These are phyloP conservation scores for Allomyces arbusculus DNA, from an alignment of 192 early-diverging fungal species.

Conservation along the genomic window DNA sequence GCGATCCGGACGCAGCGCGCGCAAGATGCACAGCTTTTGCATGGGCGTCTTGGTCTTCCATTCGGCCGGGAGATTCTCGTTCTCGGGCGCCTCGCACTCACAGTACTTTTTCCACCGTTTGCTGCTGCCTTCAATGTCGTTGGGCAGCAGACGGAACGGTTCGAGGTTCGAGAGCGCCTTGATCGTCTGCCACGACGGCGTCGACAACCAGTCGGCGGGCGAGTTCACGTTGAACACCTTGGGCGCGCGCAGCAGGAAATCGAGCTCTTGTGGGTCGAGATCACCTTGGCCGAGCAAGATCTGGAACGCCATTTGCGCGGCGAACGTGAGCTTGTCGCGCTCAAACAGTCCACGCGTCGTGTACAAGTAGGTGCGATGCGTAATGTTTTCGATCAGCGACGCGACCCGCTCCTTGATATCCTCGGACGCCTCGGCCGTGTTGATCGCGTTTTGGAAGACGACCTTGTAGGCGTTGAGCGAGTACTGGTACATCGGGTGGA, in stretches of 20 bases:
- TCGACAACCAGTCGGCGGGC: constrained; percentile 13
- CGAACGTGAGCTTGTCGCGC: constrained; percentile 72
- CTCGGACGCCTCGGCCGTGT: constrained; percentile 32
- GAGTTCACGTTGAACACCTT: constrained; percentile 12
- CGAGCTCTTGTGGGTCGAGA: constrained; percentile 16
- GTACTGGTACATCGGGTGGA: constrained; percentile 96
- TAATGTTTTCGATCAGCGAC: constrained; percentile 62
- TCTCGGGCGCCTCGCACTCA: constrained; percentile 5
- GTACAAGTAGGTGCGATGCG: constrained; percentile 54
- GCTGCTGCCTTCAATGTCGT: constrained; percentile 6
- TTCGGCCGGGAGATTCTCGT: constrained; percentile 10
- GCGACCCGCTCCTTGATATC: constrained; percentile 52
- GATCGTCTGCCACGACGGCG: constrained; percentile 2
- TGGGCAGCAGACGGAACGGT: constrained; percentile 4
- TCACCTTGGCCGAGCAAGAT: not conserved
- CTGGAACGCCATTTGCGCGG: constrained; percentile 69
- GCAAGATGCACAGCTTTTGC: constrained; percentile 2
- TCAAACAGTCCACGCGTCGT: constrained; percentile 66
- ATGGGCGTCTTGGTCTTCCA: constrained; percentile 6
- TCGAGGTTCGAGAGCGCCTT: constrained; percentile 2
- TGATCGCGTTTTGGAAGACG: constrained; percentile 67
- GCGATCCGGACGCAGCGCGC: constrained; percentile 55
- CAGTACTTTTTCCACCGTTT: constrained; percentile 15
- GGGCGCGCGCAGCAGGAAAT: constrained; percentile 32
- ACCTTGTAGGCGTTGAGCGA: constrained; percentile 87